These are phyloP conservation scores for Dioszegia hungarica DNA, from an alignment of 768 basidiomycete genomes.

Conservation along the genomic window DNA sequence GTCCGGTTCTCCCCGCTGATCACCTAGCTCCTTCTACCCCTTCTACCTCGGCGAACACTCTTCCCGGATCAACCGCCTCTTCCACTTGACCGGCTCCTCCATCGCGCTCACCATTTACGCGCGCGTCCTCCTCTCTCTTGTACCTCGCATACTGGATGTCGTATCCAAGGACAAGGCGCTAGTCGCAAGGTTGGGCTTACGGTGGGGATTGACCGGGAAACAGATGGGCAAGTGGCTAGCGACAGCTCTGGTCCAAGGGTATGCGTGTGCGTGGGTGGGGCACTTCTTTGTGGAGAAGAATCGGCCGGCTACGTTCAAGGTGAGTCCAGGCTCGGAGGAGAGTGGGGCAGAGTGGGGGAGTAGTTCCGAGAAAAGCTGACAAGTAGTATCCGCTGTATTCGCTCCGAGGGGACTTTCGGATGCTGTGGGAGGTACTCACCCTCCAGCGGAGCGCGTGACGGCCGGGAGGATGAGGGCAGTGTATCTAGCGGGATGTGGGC, in stretches of 20 bases:
- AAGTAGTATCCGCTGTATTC: constrained; percentile 19
- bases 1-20: not conserved
- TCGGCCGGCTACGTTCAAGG: constrained; percentile 34
- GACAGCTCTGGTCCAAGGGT: constrained; percentile 14
- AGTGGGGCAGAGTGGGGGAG: not conserved
- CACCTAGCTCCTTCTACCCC: constrained; percentile 27
- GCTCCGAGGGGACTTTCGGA: constrained; percentile 26
- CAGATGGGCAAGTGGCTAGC: not conserved
- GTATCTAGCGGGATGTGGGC: no score
- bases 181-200: not conserved
- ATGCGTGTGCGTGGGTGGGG: constrained; percentile 32
- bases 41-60: constrained; percentile 43
- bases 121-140: constrained; percentile 15
- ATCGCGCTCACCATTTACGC: constrained; percentile 16
- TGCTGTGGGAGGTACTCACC: constrained; percentile 36
- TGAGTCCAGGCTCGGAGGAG: not conserved
- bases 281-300: constrained; percentile 41
- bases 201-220: not conserved
- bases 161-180: not conserved
- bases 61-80: constrained; percentile 15
- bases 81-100: constrained; percentile 32
- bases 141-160: constrained; percentile 8
- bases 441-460: constrained; percentile 14
- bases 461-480: no score
- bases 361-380: no score